Conservation (phyloP, 306 rosid species). For the Elaeagnus macrophylla region DNA sequence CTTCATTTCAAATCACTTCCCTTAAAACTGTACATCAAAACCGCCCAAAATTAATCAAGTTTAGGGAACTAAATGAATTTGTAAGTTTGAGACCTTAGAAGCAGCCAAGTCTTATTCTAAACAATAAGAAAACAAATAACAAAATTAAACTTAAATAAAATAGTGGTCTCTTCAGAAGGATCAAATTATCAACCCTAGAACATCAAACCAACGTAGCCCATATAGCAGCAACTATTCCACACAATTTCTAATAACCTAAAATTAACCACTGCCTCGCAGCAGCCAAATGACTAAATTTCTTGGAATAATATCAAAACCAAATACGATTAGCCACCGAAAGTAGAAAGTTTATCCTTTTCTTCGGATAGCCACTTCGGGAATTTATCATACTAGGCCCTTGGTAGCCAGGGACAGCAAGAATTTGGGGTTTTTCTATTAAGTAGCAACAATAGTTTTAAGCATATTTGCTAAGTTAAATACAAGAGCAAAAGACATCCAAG, state of each 20-base stretch:
- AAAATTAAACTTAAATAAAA: too few species aligned
- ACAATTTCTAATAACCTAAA: background rate
- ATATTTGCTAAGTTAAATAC: background rate
- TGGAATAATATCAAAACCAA: background rate
- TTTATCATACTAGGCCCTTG: background rate
- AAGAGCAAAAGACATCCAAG: background rate
- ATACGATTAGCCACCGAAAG: background rate
- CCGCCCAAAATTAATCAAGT: too few species aligned
- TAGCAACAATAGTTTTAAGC: background rate
- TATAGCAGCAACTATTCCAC: background rate
- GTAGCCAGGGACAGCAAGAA: background rate
- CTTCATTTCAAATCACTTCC: too few species aligned
- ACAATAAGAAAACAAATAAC: too few species aligned
- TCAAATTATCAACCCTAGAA: too few species aligned
- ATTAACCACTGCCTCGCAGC: background rate
- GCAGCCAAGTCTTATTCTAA: too few species aligned
- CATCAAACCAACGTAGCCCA: too few species aligned
- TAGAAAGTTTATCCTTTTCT: background rate
- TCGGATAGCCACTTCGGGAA: slow-evolving; percentile 1
- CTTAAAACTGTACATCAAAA: too few species aligned
- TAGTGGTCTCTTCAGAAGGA: too few species aligned
- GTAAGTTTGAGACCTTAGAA: too few species aligned
- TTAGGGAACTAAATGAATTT: too few species aligned
- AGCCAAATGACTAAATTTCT: background rate
- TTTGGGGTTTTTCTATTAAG: background rate